These are phyloP conservation scores for Tuber magnatum DNA, from an alignment of 495 filamentous ascomycete genomes.

Conservation along the genomic window DNA sequence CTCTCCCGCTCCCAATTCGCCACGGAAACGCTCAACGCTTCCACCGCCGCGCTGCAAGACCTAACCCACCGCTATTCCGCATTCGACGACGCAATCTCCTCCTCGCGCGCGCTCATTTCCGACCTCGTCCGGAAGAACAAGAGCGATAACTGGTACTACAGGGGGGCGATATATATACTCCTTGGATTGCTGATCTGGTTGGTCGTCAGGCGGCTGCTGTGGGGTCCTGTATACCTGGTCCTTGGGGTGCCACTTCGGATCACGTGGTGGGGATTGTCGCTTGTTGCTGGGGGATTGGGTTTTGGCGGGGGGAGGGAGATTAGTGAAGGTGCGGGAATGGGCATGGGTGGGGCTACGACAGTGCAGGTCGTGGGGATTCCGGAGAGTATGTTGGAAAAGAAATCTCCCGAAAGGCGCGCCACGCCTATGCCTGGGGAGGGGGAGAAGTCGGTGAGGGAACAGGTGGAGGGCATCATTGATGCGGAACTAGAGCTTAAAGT, in stretches of 20 bases:
- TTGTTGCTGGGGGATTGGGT: constrained; percentile 41
- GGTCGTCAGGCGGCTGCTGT: constrained; percentile 71
- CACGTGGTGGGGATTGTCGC: constrained; percentile 49
- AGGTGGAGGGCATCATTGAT: constrained; percentile 50
- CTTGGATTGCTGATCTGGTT: constrained; percentile 73
- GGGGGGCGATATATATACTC: constrained; percentile 76
- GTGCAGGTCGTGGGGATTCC: constrained; percentile 40
- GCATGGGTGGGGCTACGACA: constrained; percentile 28
- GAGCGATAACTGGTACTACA: constrained; percentile 93
- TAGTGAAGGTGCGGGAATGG: constrained; percentile 39
- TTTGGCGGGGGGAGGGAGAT: constrained; percentile 43
- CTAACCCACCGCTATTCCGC: constrained; percentile 70
- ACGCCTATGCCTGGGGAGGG: constrained; percentile 23
- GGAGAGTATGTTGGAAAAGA: constrained; percentile 45
- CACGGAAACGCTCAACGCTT: constrained; percentile 73
- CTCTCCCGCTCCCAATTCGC: constrained; percentile 80
- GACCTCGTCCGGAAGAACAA: constrained; percentile 80
- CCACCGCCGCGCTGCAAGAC: constrained; percentile 68
- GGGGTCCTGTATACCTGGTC: constrained; percentile 85
- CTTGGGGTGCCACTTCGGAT: constrained; percentile 70
- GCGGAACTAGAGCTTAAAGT: constrained; percentile 30
- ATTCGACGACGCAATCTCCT: constrained; percentile 67
- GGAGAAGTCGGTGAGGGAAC: constrained; percentile 45
- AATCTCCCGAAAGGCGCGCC: constrained; percentile 44
- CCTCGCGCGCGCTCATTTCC: constrained; percentile 64